Evolutionary conservation across 176 grass and related monocot genomes (phyloP), one percentile per base, ranked within the genome.

Genomic region (Cymbopogon citratus): DNA sequence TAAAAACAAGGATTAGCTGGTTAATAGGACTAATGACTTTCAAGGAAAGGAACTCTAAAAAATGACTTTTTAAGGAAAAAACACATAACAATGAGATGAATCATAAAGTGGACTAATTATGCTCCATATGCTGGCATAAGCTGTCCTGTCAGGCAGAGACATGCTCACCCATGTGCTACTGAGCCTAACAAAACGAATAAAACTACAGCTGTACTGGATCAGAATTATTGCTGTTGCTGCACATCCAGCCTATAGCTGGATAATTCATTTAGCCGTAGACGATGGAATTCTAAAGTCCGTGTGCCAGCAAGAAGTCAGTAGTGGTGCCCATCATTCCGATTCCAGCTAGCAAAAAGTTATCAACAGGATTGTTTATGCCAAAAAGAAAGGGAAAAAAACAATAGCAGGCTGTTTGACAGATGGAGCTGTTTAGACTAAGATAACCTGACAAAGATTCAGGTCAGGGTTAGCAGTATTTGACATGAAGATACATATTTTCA

Each of bases 161-260:
- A 83, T 78, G 52, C 24, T 83, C 82, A 44, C 86, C 80, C 80
- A 88, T 83, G 80, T 73, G 80, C 66, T 46, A 57, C 13, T 81
- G 49, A 28, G 59, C 59, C 80, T 83, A 66, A 61, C 33, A 73
- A 78, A 65, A 57, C 73, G 66, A 83, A 82, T 33, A 83, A 83
- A 81, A 70, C n/a, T 34, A 69, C 39, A 81, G 18, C 44, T 24
- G 86, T 83, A 83, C 80, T 46, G 44, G 66, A 83, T 88, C 86
- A 83, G 67, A 88, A 81, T 88, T 66, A 83, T 83, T 79, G 67
- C 15, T 69, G 71, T 35, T 77, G 54, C 86, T 66, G 56, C 67
- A 72, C 43, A 83, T 72, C 66, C 56, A 87, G 66, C 66, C 56
- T 78, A 71, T 26, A 77, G 56, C 71, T 87, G 77, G 68, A 21